Evolutionary conservation across 495 filamentous ascomycete species (phyloP), one percentile per base, ranked within the genome.

Genomic region (Penicillium longicatenatum): DNA sequence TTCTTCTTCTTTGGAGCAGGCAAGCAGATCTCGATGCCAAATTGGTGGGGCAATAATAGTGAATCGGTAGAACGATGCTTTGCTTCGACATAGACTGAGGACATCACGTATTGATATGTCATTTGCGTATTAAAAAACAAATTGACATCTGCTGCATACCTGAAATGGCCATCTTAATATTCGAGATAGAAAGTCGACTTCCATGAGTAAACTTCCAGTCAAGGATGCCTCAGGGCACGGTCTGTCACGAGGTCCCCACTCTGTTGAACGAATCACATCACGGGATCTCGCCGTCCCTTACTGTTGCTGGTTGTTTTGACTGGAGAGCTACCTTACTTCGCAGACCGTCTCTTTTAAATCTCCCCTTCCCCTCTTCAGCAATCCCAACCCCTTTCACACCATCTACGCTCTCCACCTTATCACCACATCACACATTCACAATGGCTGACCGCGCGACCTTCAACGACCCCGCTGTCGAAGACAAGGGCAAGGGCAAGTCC

Each of bases 401-500:
- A 57, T 3, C 16, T n/a, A 39, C 37, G 21, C 10, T n/a, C 12
- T 55, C 30, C 37, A 47, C 19, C 42, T 30, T 21, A 46, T 19
- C 45, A 30, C 31, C 46, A 51, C 19, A 16, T 31, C 51, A 59
- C 52, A 22, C 52, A 33, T 57, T 41, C 66, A 72, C 54, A 42
- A 79, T 78, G 75, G 70, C 70, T 69, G 75, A 75, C 61, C 66
- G 71, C 62, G 65, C 68, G 39, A 57, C 67, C 6, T 57, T 59
- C 67, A 72, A 66, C 58, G 63, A 71, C 63, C 64, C 73, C 51
- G 61, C 70, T 37, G 70, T 70, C 39, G 66, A 62, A 37, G 69
- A 69, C 30, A 81, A 81, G 71, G 79, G 77, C 62, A 92, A 92
- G 76, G 88, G 86, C 62, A 81, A 81, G 68, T 78, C 71, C 51